Evolutionary conservation across 805 yeast genomes (phyloP).

Genomic region (Yamadazyma olivae): DNA sequence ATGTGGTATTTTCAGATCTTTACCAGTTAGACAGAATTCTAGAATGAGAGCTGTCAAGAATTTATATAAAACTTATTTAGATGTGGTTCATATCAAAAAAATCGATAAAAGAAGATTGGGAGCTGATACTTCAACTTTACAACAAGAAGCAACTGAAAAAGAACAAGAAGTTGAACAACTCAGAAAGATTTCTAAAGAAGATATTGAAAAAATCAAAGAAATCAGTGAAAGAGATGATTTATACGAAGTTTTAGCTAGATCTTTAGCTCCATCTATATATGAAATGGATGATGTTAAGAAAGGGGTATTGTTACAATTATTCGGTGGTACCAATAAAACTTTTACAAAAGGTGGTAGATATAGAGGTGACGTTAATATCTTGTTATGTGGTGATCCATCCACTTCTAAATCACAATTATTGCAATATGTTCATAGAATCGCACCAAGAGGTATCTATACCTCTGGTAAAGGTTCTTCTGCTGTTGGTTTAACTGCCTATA

Average conservation of each 20-base stretch:
- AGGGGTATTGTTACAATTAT: slow-evolving; percentile 87
- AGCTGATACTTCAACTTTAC: slow-evolving; percentile 67
- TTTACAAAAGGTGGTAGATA: slow-evolving; percentile 89
- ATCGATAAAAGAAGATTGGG: slow-evolving; percentile 80
- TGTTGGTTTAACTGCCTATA: slow-evolving; percentile 96
- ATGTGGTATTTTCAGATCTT: slow-evolving; percentile 90
- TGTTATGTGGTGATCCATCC: slow-evolving; percentile 97
- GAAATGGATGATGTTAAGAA: slow-evolving; percentile 97
- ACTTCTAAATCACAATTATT: slow-evolving; percentile 93
- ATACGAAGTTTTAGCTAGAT: slow-evolving; percentile 81
- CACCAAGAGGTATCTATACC: slow-evolving; percentile 97
- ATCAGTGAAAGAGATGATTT: slow-evolving; percentile 70
- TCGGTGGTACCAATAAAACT: slow-evolving; percentile 92
- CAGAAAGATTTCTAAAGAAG: slow-evolving; percentile 66
- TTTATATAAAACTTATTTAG: slow-evolving; percentile 88
- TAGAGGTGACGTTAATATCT: slow-evolving; percentile 91
- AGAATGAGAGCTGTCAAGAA: slow-evolving; percentile 79
- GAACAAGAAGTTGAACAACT: slow-evolving; percentile 77
- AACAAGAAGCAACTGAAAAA: slow-evolving; percentile 50
- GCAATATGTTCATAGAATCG: slow-evolving; percentile 94
- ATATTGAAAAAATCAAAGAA: slow-evolving; percentile 59
- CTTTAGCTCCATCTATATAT: slow-evolving; percentile 94
- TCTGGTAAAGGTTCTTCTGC: slow-evolving; percentile 99
- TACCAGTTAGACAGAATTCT: slow-evolving; percentile 86
- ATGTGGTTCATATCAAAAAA: slow-evolving; percentile 89